phyloP scores from a whole-genome alignment of 257 asterid genomes.

The Catharanthus roseus region DNA sequence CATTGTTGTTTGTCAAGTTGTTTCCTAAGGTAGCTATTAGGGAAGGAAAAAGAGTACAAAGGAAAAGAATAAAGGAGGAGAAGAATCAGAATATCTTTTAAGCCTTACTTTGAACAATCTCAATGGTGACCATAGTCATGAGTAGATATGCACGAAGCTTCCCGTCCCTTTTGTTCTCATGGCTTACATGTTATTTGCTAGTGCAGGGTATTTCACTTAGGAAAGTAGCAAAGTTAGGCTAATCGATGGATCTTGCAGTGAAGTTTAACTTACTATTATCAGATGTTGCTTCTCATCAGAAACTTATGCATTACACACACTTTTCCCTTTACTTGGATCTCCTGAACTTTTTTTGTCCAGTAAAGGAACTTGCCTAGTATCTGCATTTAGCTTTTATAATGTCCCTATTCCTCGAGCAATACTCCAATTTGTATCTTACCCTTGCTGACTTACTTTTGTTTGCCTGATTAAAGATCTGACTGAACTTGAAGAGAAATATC shows the following conservation, averaged over 20 bases:
- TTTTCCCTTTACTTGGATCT: background rate
- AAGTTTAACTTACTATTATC: background rate
- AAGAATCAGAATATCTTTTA: background rate
- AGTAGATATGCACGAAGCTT: background rate
- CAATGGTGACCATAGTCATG: background rate
- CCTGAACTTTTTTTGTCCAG: background rate
- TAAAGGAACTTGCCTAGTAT: background rate
- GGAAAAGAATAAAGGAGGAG: background rate
- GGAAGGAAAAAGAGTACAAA: too few species aligned
- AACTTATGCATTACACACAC: background rate
- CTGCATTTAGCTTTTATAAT: background rate
- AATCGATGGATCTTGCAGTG: background rate
- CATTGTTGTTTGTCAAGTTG: background rate
- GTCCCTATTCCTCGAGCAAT: background rate
- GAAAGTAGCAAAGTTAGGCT: background rate
- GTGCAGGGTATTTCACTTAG: background rate
- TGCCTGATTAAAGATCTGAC: constrained; percentile 41
- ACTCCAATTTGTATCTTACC: constrained; percentile 1
- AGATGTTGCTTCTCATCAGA: background rate
- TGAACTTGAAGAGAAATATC: constrained; percentile 46
- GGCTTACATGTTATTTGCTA: background rate
- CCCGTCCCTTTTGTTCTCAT: background rate
- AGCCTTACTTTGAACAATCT: background rate
- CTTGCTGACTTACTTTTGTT: constrained; percentile 13
- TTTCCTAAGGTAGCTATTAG: background rate